Evolutionary conservation across 1,139 yeast genomes (phyloP).

Genomic region (Blastobotrys petasosporus): DNA sequence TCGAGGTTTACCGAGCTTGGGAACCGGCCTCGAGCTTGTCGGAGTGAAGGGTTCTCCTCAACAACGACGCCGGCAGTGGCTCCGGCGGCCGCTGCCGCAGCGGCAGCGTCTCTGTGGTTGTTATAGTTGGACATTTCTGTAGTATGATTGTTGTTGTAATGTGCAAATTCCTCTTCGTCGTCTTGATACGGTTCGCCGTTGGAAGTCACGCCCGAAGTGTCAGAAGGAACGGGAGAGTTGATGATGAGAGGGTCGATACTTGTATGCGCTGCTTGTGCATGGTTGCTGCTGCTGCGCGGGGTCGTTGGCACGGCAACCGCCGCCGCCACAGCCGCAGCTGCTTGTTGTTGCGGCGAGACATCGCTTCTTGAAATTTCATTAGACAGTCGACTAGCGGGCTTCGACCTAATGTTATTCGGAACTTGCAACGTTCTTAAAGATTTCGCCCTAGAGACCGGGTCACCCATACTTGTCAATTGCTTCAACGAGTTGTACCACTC

Average conservation of each 20-base stretch:
- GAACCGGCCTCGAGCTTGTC: conserved; percentile 25
- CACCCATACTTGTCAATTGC: conserved; percentile 52
- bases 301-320: background rate
- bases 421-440: background rate
- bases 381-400: too few species aligned
- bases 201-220: conserved; percentile 29
- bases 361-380: background rate
- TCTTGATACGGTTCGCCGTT: conserved; percentile 28
- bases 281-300: background rate
- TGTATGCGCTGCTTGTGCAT: background rate
- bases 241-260: background rate
- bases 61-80: conserved; percentile 10
- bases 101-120: conserved; percentile 7
- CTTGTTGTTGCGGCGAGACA: background rate
- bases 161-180: conserved; percentile 2
- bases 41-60: conserved; percentile 18
- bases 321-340: background rate
- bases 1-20: conserved; percentile 28
- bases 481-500: conserved; percentile 80
- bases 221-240: conserved; percentile 25
- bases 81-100: conserved; percentile 9
- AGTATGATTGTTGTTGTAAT: background rate
- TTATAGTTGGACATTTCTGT: too few species aligned
- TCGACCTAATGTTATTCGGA: too few species aligned
- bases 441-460: conserved; percentile 48